Evolutionary conservation across 1,284 basidiomycete species (phyloP), one percentile per base, ranked within the genome.

Genomic region (Blastosporella zonata): DNA sequence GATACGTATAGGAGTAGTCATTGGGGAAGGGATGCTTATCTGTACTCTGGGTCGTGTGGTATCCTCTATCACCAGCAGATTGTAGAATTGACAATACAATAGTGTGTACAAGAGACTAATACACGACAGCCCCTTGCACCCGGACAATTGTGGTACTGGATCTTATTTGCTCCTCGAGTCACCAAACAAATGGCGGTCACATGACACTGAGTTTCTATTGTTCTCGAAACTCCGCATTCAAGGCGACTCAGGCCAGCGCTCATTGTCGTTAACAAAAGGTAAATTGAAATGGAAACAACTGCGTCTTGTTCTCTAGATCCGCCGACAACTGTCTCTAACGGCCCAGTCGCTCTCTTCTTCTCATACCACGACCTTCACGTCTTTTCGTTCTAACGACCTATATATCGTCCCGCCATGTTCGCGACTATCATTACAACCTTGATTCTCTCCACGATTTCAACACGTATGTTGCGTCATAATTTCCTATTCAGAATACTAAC

Each of bases 21-120:
- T 69, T 23, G 62, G 63, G 15, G 69, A 71, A 48, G 66, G 69
- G 2, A 58, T 57, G 55, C 42, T 69, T 13, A 52, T 67, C 34
- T 67, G 66, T 50, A 53, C 63, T 17, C 33, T 54, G 27, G 23
- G 23, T 28, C 17, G 18, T 33, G 6, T 12, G 8, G 15, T 35
- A 36, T 25, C 21, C 17, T 22, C 35, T 18, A 3, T 40, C 8
- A 3, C 40, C 15, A 49, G 51, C 40, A 42, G 27, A 17, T 17
- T 49, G 42, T 53, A 46, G 38, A n/a, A n/a, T n/a, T n/a, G n/a
- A n/a, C n/a, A n/a, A n/a, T n/a, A n/a, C n/a, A n/a, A n/a, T n/a
- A n/a, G n/a, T n/a, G n/a, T n/a, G n/a, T n/a, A n/a, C n/a, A n/a
- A n/a, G n/a, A n/a, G n/a, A n/a, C n/a, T n/a, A n/a, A n/a, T n/a